These are phyloP conservation scores for Myrmaecium sp. DNA, from an alignment of 2,329 filamentous ascomycete species.

Conservation along the genomic window DNA sequence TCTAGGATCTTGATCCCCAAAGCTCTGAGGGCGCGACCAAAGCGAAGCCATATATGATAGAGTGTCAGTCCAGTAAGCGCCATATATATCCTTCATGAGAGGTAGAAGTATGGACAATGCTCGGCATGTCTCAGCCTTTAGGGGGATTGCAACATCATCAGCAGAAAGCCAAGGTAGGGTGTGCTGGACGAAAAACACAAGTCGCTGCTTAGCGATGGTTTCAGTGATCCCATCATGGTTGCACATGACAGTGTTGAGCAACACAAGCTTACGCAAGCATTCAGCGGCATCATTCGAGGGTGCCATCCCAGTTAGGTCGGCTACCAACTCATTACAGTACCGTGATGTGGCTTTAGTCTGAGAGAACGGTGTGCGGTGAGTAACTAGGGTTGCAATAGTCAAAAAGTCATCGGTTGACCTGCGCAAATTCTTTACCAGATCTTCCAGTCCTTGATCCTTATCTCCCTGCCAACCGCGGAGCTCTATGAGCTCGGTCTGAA, in stretches of 20 bases:
- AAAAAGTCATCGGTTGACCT: conserved; percentile 25
- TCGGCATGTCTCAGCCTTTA: conserved; percentile 39
- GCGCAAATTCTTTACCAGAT: conserved; percentile 15
- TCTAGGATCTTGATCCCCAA: not conserved
- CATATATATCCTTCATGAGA: conserved; percentile 66
- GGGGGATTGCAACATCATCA: conserved; percentile 28
- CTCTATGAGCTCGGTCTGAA: conserved; percentile 24
- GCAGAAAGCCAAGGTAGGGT: conserved; percentile 50
- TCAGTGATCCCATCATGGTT: conserved; percentile 30
- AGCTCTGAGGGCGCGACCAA: conserved; percentile 13
- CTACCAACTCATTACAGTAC: conserved; percentile 43
- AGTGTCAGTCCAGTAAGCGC: conserved; percentile 59
- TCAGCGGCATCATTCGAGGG: conserved; percentile 24
- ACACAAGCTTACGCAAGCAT: conserved; percentile 31
- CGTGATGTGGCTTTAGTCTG: conserved; percentile 30
- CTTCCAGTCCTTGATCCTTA: conserved; percentile 18
- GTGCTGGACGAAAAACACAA: conserved; percentile 71
- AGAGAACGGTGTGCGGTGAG: conserved; percentile 31
- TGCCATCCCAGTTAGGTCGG: conserved; percentile 39
- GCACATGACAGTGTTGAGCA: conserved; percentile 37
- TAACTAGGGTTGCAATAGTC: conserved; percentile 30
- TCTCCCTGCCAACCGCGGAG: conserved; percentile 22
- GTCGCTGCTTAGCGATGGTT: conserved; percentile 42
- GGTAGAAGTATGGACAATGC: conserved; percentile 44
- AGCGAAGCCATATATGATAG: conserved; percentile 17